Base-by-base conservation (phyloP, 345 rosid species). In the Raphanus sativus region DNA sequence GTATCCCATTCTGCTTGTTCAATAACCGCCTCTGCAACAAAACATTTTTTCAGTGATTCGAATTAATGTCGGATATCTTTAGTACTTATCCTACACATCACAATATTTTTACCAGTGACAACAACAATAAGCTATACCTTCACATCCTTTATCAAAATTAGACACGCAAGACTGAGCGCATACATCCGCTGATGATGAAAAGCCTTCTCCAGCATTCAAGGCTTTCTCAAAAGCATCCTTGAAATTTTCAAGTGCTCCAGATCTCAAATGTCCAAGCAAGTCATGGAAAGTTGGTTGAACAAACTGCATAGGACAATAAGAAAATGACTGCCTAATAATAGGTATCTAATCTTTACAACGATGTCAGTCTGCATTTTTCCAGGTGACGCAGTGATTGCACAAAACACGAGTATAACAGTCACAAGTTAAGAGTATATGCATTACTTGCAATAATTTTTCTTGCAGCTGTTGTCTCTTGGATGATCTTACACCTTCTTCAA, bases 1-100 rank as follows among this genome's bases (percentile, higher is more conserved):
- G 90, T 80, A 84, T 93, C 97, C 99, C 99, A 96, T 6, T 88
- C 86, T 79, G 99, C 97, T 90, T 84, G 90, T 81, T 84, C 88
- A 85, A 96, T 82, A 62, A 87, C 77, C 75, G 90, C 91, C 89
- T 89, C 99, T 96, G 89, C 81, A 80, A 84, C n/a, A 76, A 40
- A 68, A 55, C 38, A 71, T 6, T 8, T 65, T 33, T 8, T 70
- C 58, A 26, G 62, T 55, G 54, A 65, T 15, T 66, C 74, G 8
- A 12, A 34, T 52, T 50, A 28, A 56, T 26, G 10, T 29, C 29
- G 7, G 65, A 62, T 68, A 74, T 62, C 70, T 60, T 5, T 28
- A 12, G 16, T 78, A 33, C 42, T 13, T 62, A 62, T 30, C 67
- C 42, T 9, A 63, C 7, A 69, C 7, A 75, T 59, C 52, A 69